A percentile compares a stretch with the other conserved stretches of the same genome.
phyloP scores from a whole-genome alignment of 2,329 filamentous ascomycete genomes.

The Aspergillus piperis region DNA sequence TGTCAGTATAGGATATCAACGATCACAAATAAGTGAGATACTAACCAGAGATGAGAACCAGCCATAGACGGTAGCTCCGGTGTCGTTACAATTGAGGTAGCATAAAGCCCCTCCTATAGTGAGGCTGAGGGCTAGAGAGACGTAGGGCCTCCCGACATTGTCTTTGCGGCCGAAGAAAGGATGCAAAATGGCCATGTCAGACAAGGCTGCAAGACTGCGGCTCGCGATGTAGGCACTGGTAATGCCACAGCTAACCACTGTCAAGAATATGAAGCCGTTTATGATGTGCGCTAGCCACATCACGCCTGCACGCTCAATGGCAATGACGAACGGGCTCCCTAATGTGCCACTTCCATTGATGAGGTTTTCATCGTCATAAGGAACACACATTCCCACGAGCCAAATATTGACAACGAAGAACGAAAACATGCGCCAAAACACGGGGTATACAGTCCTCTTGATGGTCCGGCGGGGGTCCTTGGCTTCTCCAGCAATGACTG shows the following conservation, averaged over 20 bases:
- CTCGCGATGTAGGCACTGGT: constrained; percentile 39
- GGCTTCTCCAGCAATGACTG: constrained; percentile 37
- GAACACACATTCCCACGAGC: constrained; percentile 40
- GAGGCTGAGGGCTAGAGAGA: constrained; percentile 31
- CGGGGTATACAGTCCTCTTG: constrained; percentile 33
- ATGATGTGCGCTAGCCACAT: constrained; percentile 32
- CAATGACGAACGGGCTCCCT: constrained; percentile 36
- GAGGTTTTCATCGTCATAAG: constrained; percentile 32
- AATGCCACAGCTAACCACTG: constrained; percentile 38
- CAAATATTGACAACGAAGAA: constrained; percentile 41
- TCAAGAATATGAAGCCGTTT: constrained; percentile 39
- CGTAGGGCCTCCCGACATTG: constrained; percentile 30
- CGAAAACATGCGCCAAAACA: constrained; percentile 39
- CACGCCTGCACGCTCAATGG: constrained; percentile 32
- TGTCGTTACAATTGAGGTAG: constrained; percentile 36
- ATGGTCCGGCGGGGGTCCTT: constrained; percentile 32
- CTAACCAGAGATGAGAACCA: constrained; percentile 37
- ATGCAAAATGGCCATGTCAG: constrained; percentile 30
- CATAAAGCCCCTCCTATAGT: constrained; percentile 34
- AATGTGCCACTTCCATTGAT: constrained; percentile 31
- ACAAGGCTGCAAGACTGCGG: constrained; percentile 34
- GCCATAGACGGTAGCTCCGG: constrained; percentile 30
- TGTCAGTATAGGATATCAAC: neutral
- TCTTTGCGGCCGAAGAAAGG: constrained; percentile 27
- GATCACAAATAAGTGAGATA: too few relatives aligned